A percentile compares a stretch with the other conserved stretches of the same genome.
These are phyloP conservation scores for Ogataea siamensis DNA, from an alignment of 805 yeast genomes.

Conservation along the genomic window DNA sequence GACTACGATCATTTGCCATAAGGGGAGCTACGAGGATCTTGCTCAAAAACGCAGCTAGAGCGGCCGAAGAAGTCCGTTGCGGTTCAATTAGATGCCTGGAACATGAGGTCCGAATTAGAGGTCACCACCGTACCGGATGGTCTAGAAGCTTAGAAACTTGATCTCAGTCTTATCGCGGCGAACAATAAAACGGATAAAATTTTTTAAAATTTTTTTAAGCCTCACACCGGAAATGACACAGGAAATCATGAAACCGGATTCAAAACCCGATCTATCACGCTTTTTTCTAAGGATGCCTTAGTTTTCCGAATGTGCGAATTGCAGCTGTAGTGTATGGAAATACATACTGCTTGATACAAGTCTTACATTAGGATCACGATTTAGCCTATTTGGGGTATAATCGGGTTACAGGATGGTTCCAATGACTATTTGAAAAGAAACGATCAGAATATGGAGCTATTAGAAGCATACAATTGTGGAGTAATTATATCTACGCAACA, in stretches of 20 bases:
- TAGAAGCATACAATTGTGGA: not conserved
- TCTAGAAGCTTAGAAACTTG: too few relatives aligned
- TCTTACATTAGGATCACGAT: not conserved
- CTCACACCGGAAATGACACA: slow-evolving; percentile 12
- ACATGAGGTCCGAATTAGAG: not conserved
- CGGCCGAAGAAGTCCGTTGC: not conserved
- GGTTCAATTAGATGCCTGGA: not conserved
- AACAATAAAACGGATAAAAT: slow-evolving; percentile 20
- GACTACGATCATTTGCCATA: too few relatives aligned
- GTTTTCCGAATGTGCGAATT: slow-evolving; percentile 1
- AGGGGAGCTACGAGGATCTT: too few relatives aligned
- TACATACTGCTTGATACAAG: not conserved
- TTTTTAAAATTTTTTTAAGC: slow-evolving; percentile 15
- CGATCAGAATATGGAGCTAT: too few relatives aligned
- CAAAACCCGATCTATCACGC: slow-evolving; percentile 2
- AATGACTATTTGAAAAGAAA: not conserved
- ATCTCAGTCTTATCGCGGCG: slow-evolving; percentile 6
- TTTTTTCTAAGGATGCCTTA: not conserved
- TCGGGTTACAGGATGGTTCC: not conserved
- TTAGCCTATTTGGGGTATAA: not conserved
- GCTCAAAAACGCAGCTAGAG: not conserved
- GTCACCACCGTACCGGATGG: too few relatives aligned
- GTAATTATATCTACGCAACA: not conserved
- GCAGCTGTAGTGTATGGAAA: not conserved
- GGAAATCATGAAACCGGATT: slow-evolving; percentile 2